phyloP scores from a whole-genome alignment of 2,329 filamentous ascomycete species.

The Fusarium multiceps region DNA sequence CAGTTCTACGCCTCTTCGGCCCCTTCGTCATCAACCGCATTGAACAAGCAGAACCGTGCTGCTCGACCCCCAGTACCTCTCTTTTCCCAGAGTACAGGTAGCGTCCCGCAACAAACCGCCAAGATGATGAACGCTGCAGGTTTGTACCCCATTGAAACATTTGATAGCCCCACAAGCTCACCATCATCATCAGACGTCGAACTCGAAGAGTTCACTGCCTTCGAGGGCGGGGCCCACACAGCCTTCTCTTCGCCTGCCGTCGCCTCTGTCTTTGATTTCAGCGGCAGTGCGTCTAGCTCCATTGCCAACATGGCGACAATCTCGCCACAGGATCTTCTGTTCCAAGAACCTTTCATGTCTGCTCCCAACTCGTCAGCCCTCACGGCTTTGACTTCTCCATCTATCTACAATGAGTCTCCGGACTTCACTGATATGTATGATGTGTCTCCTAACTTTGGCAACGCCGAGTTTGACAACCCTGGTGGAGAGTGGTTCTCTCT shows the following conservation, averaged over 20 bases:
- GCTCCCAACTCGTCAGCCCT: constrained; percentile 84
- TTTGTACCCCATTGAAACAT: constrained; percentile 36
- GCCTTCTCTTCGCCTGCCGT: constrained; percentile 66
- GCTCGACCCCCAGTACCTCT: constrained; percentile 77
- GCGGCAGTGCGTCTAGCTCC: constrained; percentile 60
- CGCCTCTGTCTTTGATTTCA: constrained; percentile 63
- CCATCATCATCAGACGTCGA: constrained; percentile 63
- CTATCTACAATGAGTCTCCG: constrained; percentile 81
- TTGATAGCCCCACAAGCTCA: constrained; percentile 48
- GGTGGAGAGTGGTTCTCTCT: constrained; percentile 77
- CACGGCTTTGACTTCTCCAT: constrained; percentile 87
- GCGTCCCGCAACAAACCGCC: constrained; percentile 59
- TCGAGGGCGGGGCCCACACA: constrained; percentile 63
- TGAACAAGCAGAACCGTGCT: constrained; percentile 65
- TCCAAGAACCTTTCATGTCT: constrained; percentile 76
- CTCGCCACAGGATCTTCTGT: constrained; percentile 83
- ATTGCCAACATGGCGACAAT: constrained; percentile 74
- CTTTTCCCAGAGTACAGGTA: constrained; percentile 71
- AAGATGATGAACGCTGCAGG: constrained; percentile 60
- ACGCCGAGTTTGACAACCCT: constrained; percentile 64
- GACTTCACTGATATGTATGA: constrained; percentile 76
- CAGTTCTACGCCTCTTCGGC: constrained; percentile 77
- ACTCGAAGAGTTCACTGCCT: constrained; percentile 68
- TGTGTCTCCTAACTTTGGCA: constrained; percentile 80
- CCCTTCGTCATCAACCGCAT: constrained; percentile 67